Conservation (phyloP, 2,329 filamentous ascomycete species). For the Capronia coronata region DNA sequence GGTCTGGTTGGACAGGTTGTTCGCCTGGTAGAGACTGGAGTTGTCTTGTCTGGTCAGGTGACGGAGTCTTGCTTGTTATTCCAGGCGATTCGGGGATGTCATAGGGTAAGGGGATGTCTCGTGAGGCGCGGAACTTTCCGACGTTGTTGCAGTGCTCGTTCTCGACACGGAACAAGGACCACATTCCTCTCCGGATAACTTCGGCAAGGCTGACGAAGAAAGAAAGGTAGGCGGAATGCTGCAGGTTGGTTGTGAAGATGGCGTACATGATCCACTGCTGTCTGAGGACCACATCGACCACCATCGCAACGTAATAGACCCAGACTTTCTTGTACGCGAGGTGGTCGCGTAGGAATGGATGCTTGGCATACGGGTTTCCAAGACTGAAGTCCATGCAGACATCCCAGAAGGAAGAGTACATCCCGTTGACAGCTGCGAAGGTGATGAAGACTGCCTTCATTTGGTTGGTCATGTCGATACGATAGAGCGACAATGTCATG, state of each 20-base stretch:
- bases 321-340: constrained; percentile 71
- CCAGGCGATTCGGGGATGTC: constrained; percentile 14
- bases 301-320: constrained; percentile 82
- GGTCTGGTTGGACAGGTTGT: constrained; percentile 14
- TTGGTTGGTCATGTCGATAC: constrained; percentile 55
- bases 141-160: constrained; percentile 97
- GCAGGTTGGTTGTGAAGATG: constrained; percentile 69
- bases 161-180: constrained; percentile 89
- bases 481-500: constrained; percentile 72
- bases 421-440: constrained; percentile 71
- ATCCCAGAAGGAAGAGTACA: constrained; percentile 89
- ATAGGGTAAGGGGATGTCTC: constrained; percentile 83
- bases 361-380: constrained; percentile 65
- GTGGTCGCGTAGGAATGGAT: constrained; percentile 66
- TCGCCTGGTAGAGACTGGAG: constrained; percentile 3
- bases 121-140: constrained; percentile 76
- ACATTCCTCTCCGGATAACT: constrained; percentile 76
- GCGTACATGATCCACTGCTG: constrained; percentile 95
- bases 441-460: constrained; percentile 68
- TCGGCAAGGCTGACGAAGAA: constrained; percentile 75
- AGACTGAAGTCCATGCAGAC: constrained; percentile 93
- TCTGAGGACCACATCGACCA: constrained; percentile 73
- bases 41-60: constrained; percentile 7
- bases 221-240: constrained; percentile 75
- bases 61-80: constrained; percentile 10